Evolutionary conservation across 2,329 filamentous ascomycete genomes (phyloP), one percentile per base, ranked within the genome.

Genomic region (Lachnellula occidentalis): DNA sequence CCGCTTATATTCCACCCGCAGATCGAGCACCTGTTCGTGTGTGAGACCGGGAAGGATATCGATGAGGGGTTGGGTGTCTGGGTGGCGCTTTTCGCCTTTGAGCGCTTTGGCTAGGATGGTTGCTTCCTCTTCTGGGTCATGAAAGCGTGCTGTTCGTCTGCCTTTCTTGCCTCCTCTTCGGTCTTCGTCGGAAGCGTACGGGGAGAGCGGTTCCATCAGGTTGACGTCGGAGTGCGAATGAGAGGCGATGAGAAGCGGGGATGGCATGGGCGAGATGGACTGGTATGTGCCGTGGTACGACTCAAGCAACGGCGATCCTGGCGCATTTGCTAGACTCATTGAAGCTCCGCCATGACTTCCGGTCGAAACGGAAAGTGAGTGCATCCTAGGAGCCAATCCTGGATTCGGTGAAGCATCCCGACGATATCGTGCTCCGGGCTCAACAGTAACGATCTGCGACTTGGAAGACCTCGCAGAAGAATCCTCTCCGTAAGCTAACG

Each of bases 241-340:
- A 1, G 75, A 72, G 2, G 82, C 70, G 4, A 83, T 66, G 64
- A 85, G 22, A 70, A 92, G 75, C 0, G 92, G 90, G 0, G 91
- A 91, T 0, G 92, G 92, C 90, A 96, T 96, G 0, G 92, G 92
- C 0, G 92, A 96, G 64, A 95, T 88, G 55, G 89, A 90, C 71
- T 97, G 92, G 65, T 95, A 97, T 0, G 92, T 96, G 39, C 92
- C 92, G 58, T 86, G 87, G 72, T 97, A 97, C 1, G 94, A 86
- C 72, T 97, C 92, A 2, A 96, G 81, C 48, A 97, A 77, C 0
- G 92, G 94, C 58, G 90, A 96, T 1, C 83, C 83, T 0, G 91
- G 90, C 1, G 90, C 79, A 21, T 75, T 73, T 2, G 79, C 73
- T 1, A 83, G 69, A 12, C 61, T 66, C 37, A 80, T 76, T 17